Percentiles rank a stretch among this genome's conserved stretches.
These are phyloP conservation scores for Cladosporium sphaerospermum DNA, from an alignment of 2,329 filamentous ascomycete genomes.

Conservation along the genomic window DNA sequence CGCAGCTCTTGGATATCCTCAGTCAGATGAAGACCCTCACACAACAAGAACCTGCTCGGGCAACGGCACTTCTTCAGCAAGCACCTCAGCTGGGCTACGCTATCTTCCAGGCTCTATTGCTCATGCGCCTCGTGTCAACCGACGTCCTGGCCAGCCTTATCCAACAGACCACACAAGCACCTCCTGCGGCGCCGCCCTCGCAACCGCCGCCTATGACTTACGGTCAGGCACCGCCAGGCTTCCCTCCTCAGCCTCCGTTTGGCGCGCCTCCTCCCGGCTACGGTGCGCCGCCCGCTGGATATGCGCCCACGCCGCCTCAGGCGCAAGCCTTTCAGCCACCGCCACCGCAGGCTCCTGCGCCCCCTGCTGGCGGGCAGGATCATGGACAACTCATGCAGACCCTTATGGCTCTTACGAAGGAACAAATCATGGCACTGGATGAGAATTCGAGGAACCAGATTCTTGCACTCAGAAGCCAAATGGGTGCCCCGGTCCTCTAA, in stretches of 20 bases:
- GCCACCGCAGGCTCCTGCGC: slow-evolving; percentile 38
- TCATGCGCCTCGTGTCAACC: slow-evolving; percentile 88
- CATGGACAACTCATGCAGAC: slow-evolving; percentile 72
- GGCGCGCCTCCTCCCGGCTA: slow-evolving; percentile 16
- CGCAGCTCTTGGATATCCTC: slow-evolving; percentile 87
- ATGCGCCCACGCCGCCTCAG: slow-evolving; percentile 40
- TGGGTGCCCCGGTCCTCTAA: slow-evolving; percentile 30
- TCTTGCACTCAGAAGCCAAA: slow-evolving; percentile 64
- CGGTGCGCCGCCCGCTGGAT: slow-evolving; percentile 35
- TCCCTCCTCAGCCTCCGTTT: slow-evolving; percentile 26
- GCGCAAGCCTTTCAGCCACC: slow-evolving; percentile 32
- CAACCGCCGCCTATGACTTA: slow-evolving; percentile 29
- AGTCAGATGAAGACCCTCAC: slow-evolving; percentile 90
- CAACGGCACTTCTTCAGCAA: slow-evolving; percentile 77
- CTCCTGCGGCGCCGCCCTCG: slow-evolving; percentile 27
- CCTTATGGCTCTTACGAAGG: slow-evolving; percentile 72
- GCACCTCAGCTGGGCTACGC: slow-evolving; percentile 91
- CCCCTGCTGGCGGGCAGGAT: slow-evolving; percentile 44
- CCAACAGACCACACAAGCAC: slow-evolving; percentile 42
- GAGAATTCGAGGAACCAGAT: slow-evolving; percentile 73
- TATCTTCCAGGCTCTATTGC: slow-evolving; percentile 85
- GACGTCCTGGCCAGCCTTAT: slow-evolving; percentile 76
- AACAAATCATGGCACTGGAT: slow-evolving; percentile 62
- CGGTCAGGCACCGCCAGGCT: slow-evolving; percentile 27
- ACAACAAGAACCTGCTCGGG: slow-evolving; percentile 72